Evolutionary conservation across 306 rosid species (phyloP).

Genomic region (Cucumis cinereus): DNA sequence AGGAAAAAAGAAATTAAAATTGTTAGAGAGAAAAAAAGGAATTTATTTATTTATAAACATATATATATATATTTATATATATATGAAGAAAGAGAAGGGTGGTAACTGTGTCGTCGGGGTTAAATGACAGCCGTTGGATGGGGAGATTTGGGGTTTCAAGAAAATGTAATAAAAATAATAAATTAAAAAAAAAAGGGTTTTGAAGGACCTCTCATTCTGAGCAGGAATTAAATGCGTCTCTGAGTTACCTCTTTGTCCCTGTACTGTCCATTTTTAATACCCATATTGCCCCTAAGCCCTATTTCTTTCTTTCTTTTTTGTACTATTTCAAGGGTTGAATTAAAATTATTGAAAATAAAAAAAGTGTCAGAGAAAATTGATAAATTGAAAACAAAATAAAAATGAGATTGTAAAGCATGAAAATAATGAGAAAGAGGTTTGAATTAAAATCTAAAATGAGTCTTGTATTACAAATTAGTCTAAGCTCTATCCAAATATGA

Average conservation of each 20-base stretch:
- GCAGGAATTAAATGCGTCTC: constrained; percentile 24
- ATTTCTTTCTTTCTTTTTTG: not conserved
- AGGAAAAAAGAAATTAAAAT: not conserved
- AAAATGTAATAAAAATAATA: not conserved
- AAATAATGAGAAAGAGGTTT: too few species aligned
- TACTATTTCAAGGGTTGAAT: too few species aligned
- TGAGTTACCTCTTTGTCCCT: constrained; percentile 51
- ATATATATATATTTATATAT: too few species aligned
- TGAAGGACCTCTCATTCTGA: constrained; percentile 26
- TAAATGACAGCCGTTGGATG: constrained; percentile 20
- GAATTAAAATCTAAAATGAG: too few species aligned
- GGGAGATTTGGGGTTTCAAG: not conserved
- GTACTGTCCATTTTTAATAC: constrained; percentile 16
- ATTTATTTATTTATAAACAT: too few species aligned
- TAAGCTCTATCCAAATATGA: too few species aligned
- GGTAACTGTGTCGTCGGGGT: not conserved
- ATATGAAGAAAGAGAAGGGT: not conserved
- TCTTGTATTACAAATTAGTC: too few species aligned
- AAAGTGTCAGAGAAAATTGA: too few species aligned
- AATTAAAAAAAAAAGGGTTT: too few species aligned
- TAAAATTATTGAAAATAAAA: too few species aligned
- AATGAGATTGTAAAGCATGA: too few species aligned
- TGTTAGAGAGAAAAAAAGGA: not conserved
- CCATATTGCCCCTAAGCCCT: not conserved
- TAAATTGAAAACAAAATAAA: too few species aligned